Percentiles rank a stretch among this genome's conserved stretches.
These are phyloP conservation scores for Alloteropsis semialata DNA, from an alignment of 176 grass and related monocot species.

Conservation along the genomic window DNA sequence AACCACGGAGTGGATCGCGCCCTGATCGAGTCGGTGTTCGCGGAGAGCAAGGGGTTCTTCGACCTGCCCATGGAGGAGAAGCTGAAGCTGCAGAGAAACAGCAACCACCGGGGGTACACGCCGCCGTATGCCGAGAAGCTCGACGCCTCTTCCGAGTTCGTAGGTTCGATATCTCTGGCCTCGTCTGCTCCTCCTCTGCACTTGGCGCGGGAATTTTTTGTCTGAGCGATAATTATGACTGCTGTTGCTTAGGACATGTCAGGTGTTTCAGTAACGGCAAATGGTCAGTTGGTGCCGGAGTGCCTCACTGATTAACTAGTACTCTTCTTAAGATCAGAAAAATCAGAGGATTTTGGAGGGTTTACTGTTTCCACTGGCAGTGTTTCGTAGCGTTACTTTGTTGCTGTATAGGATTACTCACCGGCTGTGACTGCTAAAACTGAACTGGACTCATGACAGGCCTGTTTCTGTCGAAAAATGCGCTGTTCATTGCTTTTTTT, in stretches of 20 bases:
- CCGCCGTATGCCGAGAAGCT: slow-evolving; percentile 49
- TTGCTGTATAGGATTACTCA: not conserved
- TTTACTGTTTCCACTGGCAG: not conserved
- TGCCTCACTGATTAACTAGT: not conserved
- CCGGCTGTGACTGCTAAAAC: not conserved
- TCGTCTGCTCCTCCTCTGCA: not conserved
- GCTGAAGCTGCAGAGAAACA: slow-evolving; percentile 44
- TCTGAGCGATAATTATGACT: not conserved
- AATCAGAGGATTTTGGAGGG: not conserved
- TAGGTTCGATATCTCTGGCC: not conserved
- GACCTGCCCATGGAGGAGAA: slow-evolving; percentile 42
- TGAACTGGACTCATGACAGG: not conserved
- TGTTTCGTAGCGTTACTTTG: not conserved
- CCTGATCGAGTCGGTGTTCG: slow-evolving; percentile 27
- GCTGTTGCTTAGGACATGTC: not conserved
- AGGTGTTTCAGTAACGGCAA: not conserved
- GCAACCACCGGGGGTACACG: slow-evolving; percentile 50
- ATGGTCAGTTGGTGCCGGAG: not conserved
- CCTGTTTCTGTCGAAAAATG: not conserved
- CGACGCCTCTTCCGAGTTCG: not conserved
- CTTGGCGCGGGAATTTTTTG: not conserved
- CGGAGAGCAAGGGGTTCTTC: slow-evolving; percentile 59
- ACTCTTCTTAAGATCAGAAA: not conserved
- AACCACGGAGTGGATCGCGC: slow-evolving; percentile 52
- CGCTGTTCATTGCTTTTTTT: not conserved